A percentile compares a stretch with the other conserved stretches of the same genome.
Evolutionary conservation across 805 yeast genomes (phyloP).

Genomic region (Suhomyces canberraensis): DNA sequence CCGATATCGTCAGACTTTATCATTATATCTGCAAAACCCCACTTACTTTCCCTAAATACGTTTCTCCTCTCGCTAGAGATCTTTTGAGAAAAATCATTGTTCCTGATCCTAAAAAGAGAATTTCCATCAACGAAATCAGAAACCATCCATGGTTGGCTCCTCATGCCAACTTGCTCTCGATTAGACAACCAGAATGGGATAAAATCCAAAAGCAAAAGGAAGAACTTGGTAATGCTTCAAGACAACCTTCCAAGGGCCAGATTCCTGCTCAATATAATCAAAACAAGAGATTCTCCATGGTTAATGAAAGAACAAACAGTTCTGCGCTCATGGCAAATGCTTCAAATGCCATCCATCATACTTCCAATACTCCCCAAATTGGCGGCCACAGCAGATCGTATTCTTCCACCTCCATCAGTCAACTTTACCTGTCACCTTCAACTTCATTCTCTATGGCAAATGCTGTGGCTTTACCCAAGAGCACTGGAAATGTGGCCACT

Average conservation of each 20-base stretch:
- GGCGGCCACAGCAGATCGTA: slow-evolving; percentile 31
- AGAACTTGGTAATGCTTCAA: slow-evolving; percentile 12
- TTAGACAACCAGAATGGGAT: slow-evolving; percentile 92
- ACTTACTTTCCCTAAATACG: slow-evolving; percentile 91
- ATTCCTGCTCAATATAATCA: slow-evolving; percentile 16
- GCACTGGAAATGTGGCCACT: slow-evolving; percentile 6
- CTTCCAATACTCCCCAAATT: slow-evolving; percentile 7
- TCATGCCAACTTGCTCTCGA: slow-evolving; percentile 75
- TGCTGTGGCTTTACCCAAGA: slow-evolving; percentile 41
- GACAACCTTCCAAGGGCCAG: slow-evolving; percentile 3
- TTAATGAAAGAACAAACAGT: slow-evolving; percentile 36
- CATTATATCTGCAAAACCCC: slow-evolving; percentile 90
- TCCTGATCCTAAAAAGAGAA: slow-evolving; percentile 78
- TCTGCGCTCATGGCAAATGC: slow-evolving; percentile 9
- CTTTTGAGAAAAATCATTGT: slow-evolving; percentile 79
- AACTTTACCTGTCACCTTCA: slow-evolving; percentile 58
- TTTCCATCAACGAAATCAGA: slow-evolving; percentile 64
- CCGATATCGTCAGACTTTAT: slow-evolving; percentile 85
- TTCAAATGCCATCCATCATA: slow-evolving; percentile 1
- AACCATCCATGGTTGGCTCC: slow-evolving; percentile 88
- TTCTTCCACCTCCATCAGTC: slow-evolving; percentile 28
- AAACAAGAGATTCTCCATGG: slow-evolving; percentile 45
- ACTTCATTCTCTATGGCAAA: slow-evolving; percentile 57
- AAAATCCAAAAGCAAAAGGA: slow-evolving; percentile 34
- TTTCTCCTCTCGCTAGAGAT: slow-evolving; percentile 88